Base-by-base conservation (phyloP, 148 eudicot species). In the Cornus suecica region DNA sequence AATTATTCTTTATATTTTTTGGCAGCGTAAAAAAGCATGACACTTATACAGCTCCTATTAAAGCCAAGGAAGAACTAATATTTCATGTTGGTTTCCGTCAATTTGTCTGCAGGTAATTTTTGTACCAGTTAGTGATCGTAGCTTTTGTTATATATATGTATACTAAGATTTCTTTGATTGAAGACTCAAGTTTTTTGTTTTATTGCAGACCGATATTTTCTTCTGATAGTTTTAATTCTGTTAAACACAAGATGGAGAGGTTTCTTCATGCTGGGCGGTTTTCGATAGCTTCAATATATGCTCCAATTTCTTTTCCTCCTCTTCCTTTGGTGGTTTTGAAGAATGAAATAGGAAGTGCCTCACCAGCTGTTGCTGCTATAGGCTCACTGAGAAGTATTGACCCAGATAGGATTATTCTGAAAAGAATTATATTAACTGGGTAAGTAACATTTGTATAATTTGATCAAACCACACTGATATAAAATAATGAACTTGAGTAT, bases 41-140 rank as follows among this genome's bases (percentile, higher is more conserved):
- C 74, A 79, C 86, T n/a, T 95, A 88, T 83, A 82, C 77, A 62
- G 91, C 88, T 51, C 99, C 97, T 41, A 90, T 95, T 61, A 95
- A 95, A 87, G 84, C 90, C 23, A 95, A 95, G 81, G 99, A 95
- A 78, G 99, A 95, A 74, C 77, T 95, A 71, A 58, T 87, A 68
- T 95, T 95, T 79, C 97, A 95, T 84, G 93, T 93, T 82, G 99
- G 99, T 65, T 95, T 95, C 77, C 88, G 99, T 54, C 97, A 95
- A 77, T 91, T 92, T 76, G 75, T 91, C 74, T 84, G 87, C 26
- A 91, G 97, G 99, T 88, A 82, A 74, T 45, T 66, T 66, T 71
- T 16, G 26, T 23, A 20, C 15, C 13, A 8, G 27, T 34, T 29
- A 8, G 13, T 28, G 23, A 14, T 81, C 6, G 9, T 37, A 37